A percentile compares a stretch with the other conserved stretches of the same genome.
Conservation (phyloP, 192 early-diverging fungal genomes). For the Backusella parvicylindrica region DNA sequence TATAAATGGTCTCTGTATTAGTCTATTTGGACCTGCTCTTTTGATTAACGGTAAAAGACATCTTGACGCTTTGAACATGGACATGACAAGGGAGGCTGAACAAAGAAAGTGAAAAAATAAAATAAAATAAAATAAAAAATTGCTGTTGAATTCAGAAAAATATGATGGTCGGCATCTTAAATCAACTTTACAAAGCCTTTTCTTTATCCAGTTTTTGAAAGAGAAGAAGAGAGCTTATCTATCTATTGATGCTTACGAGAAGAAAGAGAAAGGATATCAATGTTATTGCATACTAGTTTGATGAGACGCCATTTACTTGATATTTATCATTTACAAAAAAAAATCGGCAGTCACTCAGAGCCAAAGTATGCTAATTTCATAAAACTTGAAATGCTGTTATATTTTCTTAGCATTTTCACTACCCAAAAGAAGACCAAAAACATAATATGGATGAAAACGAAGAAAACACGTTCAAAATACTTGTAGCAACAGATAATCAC, state of each 20-base stretch:
- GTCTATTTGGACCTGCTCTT: neutral
- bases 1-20: neutral
- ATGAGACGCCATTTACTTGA: too few relatives aligned
- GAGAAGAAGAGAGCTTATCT: too few relatives aligned
- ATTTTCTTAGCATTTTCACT: neutral
- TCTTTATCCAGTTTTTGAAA: too few relatives aligned
- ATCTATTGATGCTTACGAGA: too few relatives aligned
- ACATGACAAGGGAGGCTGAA: neutral
- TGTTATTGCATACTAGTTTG: too few relatives aligned
- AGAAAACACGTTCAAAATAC: constrained; percentile 49
- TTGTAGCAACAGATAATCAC: constrained; percentile 94
- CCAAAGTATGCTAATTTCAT: neutral
- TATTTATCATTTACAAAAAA: neutral
- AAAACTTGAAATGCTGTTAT: neutral
- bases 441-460: neutral
- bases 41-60: neutral
- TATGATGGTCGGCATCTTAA: neutral
- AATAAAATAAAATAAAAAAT: neutral
- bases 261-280: too few relatives aligned
- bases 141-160: neutral
- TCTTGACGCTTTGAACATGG: neutral
- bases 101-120: neutral
- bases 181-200: neutral
- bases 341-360: neutral
- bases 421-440: neutral